A percentile compares a stretch with the other conserved stretches of the same genome.
phyloP scores from a whole-genome alignment of 257 asterid genomes.

The Marsdenia floribunda region DNA sequence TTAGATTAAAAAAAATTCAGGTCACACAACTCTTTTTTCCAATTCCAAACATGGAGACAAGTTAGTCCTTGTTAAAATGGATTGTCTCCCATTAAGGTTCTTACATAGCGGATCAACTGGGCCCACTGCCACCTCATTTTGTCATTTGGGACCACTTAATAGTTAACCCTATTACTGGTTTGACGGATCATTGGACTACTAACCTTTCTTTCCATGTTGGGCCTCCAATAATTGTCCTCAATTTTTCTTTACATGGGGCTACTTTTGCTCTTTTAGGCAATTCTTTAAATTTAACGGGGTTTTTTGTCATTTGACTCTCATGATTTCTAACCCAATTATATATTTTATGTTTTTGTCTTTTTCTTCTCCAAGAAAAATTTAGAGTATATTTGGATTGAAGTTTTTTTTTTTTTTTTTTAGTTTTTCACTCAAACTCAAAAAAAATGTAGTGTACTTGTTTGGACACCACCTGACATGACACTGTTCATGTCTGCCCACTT shows the following conservation, averaged over 20 bases:
- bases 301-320: slow-evolving; percentile 7
- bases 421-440: too few species aligned
- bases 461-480: too few species aligned
- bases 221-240: slow-evolving; percentile 4
- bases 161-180: neutral
- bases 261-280: neutral
- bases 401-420: too few species aligned
- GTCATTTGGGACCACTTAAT: slow-evolving; percentile 25
- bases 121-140: slow-evolving; percentile 19
- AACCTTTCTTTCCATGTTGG: slow-evolving; percentile 9
- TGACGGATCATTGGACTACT: neutral
- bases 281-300: neutral
- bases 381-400: too few species aligned
- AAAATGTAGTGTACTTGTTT: too few species aligned
- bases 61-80: slow-evolving; percentile 14
- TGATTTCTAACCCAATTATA: slow-evolving; percentile 3
- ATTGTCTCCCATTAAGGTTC: slow-evolving; percentile 31
- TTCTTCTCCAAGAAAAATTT: too few species aligned
- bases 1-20: too few species aligned
- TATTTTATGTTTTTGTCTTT: too few species aligned
- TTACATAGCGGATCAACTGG: slow-evolving; percentile 14
- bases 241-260: neutral
- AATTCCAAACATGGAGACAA: slow-evolving; percentile 32
- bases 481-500: too few species aligned
- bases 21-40: too few species aligned